phyloP scores from a whole-genome alignment of 2,329 filamentous ascomycete genomes.

The Exophiala bonariae region DNA sequence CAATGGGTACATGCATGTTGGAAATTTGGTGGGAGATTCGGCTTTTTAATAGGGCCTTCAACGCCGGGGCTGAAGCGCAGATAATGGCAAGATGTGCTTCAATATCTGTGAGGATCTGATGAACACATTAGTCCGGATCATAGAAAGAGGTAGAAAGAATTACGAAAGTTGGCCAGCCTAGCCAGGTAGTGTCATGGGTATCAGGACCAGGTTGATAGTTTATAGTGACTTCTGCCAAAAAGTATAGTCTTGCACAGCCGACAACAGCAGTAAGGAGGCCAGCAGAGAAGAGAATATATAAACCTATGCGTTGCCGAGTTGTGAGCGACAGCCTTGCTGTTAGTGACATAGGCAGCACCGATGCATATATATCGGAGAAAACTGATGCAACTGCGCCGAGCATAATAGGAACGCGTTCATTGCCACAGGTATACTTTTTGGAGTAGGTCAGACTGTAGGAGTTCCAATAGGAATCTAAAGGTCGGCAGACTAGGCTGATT shows the following conservation, averaged over 20 bases:
- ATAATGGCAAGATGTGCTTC: conserved; percentile 24
- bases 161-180: conserved; percentile 17
- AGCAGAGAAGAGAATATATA: conserved; percentile 19
- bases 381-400: conserved; percentile 17
- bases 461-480: conserved; percentile 14
- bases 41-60: conserved; percentile 14
- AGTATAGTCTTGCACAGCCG: conserved; percentile 11
- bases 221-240: conserved; percentile 13
- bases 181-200: conserved; percentile 20
- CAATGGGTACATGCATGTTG: neutral
- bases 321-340: conserved; percentile 13
- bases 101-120: conserved; percentile 16
- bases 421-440: conserved; percentile 11
- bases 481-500: conserved; percentile 13
- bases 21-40: neutral
- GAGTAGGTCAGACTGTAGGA: conserved; percentile 15
- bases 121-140: neutral
- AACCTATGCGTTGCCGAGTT: conserved; percentile 10
- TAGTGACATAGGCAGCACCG: conserved; percentile 19
- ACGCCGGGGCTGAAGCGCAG: conserved; percentile 18
- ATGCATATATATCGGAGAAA: conserved; percentile 20
- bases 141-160: neutral
- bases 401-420: conserved; percentile 15
- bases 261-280: conserved; percentile 20
- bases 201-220: conserved; percentile 14